Base-by-base conservation (phyloP, 371 early-diverging fungal genomes). In the Mucor circinelloides region DNA sequence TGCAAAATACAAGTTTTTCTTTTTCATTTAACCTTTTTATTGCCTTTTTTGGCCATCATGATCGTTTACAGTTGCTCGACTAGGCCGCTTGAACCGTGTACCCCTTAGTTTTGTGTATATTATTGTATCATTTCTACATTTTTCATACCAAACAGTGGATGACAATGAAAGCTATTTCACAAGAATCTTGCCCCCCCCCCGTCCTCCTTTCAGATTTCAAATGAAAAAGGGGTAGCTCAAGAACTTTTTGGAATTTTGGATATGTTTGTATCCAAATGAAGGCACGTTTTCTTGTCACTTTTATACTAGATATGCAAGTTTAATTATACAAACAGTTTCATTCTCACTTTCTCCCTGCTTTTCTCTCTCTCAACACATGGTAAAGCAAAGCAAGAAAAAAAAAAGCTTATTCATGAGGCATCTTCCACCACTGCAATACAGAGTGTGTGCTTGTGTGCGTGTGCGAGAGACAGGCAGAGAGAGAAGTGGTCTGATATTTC, bases 21-120 rank as follows among this genome's bases (percentile, higher is more conserved):
- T 52, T 46, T 46, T 46, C 23, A 46, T 46, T 52, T 52, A 52
- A 52, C 52, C 52, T 52, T 52, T 56, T 56, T 56, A 32, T 28
- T 56, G 8, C 56, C 56, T 56, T 31, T 56, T 56, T 56, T n/a
- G 13, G 56, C 32, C 32, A 28, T 19, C 30, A 56, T 56, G 56
- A 56, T 56, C 56, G 56, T 56, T 56, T 28, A 32, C 56, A 56
- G 32, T 56, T 56, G 56, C 56, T 56, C 56, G 9, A 30, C 56
- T 56, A 31, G 56, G 56, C 32, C 32, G 52, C 52, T 52, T 52
- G 23, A 52, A 52, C 25, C 52, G 52, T 52, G 52, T 27, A 27
- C 52, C 27, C 52, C 52, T 52, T 52, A 25, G 10, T 52, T 27
- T 52, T 25, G 15, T 52, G 25, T 52, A 13, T 52, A 46, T 46